Evolutionary conservation across 176 grass and related monocot genomes (phyloP), one percentile per base, ranked within the genome.

Genomic region (Ananas comosus): DNA sequence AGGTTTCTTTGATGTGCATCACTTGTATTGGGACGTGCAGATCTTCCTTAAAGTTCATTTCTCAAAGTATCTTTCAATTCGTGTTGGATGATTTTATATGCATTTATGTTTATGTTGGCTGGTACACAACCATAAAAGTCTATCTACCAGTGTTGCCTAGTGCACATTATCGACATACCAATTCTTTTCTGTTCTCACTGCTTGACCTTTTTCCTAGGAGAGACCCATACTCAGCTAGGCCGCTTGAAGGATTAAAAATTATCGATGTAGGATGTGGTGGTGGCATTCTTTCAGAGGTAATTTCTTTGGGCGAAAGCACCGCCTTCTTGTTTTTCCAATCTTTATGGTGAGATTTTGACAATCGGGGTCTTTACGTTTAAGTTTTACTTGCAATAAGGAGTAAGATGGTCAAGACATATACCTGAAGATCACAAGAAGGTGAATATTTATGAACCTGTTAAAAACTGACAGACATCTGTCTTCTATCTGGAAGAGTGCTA

Each of bases 231-330:
- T 92, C 86, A 27, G 78, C 80, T 28, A 92, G 78, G 76, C 93
- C 93, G 72, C 84, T 97, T 16, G 79, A 97, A 83, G 93, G 86
- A 42, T 86, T 97, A 70, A 92, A 74, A 72, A 83, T 97, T 87
- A 81, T 97, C 54, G 93, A 97, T 83, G 89, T 97, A 83, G 93
- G 93, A 87, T 97, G 93, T 75, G 93, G 93, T 51, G 93, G 93
- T 70, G 89, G 89, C 78, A 97, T 97, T 83, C 70, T 97, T 13
- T 85, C 89, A 72, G 89, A 97, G 88, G 93, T 97, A 83, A 48
- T 78, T 28, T 68, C 17, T 63, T 68, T 19, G 7, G 52, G 29
- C 22, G 33, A 48, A 16, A 16, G 9, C 6, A 50, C 10, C 9
- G 9, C 9, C 10, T 51, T 12, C 28, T 19, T 73, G 54, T 27